A percentile compares a stretch with the other conserved stretches of the same genome.
These are phyloP conservation scores for Amanita pallidorosea DNA, from an alignment of 768 basidiomycete species.

Conservation along the genomic window DNA sequence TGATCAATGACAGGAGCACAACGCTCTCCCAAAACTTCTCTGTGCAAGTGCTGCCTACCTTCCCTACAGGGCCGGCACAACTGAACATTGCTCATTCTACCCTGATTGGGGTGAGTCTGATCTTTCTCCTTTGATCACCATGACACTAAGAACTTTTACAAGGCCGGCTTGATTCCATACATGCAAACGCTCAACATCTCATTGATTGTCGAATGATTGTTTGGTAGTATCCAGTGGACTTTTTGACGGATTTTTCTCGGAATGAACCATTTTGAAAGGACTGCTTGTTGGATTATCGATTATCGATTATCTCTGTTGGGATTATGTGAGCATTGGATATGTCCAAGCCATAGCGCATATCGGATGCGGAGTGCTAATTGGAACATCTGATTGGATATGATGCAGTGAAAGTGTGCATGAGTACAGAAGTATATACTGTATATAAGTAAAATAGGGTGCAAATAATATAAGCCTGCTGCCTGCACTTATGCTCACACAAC, in stretches of 20 bases:
- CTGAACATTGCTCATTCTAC: constrained; percentile 25
- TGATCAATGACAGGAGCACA: constrained; percentile 12
- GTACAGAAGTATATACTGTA: no score
- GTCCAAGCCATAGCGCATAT: no score
- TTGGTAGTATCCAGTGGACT: background rate
- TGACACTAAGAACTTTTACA: background rate
- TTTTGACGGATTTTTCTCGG: background rate
- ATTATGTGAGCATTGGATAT: no score
- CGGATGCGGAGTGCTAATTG: no score
- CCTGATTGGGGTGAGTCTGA: constrained; percentile 29
- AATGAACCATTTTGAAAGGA: background rate
- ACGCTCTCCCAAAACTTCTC: constrained; percentile 36
- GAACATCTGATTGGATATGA: no score
- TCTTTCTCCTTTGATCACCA: background rate
- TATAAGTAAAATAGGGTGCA: no score
- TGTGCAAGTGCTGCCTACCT: constrained; percentile 23
- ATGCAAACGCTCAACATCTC: background rate
- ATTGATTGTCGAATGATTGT: background rate
- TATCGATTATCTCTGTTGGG: no score
- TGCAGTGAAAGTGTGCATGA: no score
- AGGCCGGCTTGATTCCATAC: background rate
- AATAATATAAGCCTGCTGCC: no score
- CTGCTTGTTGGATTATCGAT: no score
- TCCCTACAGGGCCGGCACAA: constrained; percentile 19
- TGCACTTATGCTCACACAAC: no score